A percentile compares a stretch with the other conserved stretches of the same genome.
Evolutionary conservation across 2,329 filamentous ascomycete genomes (phyloP).

Genomic region (Tolypocladium capitatum): DNA sequence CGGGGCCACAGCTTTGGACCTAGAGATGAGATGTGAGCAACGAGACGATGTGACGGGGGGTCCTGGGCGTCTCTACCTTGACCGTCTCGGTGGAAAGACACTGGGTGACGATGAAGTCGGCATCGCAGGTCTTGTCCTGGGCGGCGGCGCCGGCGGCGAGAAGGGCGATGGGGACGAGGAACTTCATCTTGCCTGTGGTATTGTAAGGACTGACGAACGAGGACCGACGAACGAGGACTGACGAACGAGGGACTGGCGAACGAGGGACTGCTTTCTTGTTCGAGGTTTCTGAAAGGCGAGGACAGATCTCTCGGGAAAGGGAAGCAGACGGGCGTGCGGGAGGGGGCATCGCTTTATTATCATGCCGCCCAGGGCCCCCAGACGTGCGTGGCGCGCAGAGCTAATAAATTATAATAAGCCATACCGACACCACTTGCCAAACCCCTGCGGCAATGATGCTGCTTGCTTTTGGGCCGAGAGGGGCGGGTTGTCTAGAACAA

Average conservation of each 20-base stretch:
- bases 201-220: background rate
- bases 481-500: background rate
- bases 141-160: conserved; percentile 21
- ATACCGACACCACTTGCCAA: background rate
- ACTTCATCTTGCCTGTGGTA: conserved; percentile 28
- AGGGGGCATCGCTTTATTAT: conserved; percentile 1
- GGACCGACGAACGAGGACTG: no score
- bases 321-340: background rate
- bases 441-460: background rate
- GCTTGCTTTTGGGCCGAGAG: background rate
- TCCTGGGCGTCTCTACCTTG: conserved; percentile 15
- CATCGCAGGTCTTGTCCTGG: conserved; percentile 22
- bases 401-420: background rate
- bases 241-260: background rate
- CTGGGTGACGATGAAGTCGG: conserved; percentile 32
- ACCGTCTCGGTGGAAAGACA: conserved; percentile 27
- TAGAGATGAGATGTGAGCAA: conserved; percentile 3
- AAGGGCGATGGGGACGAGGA: conserved; percentile 26
- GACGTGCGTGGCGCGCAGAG: background rate
- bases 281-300: background rate
- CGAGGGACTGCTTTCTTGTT: background rate
- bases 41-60: background rate
- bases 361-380: background rate
- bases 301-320: background rate
- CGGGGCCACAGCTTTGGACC: conserved; percentile 22